Conservation (phyloP, 2,329 filamentous ascomycete genomes). For the Boeremia exigua region DNA sequence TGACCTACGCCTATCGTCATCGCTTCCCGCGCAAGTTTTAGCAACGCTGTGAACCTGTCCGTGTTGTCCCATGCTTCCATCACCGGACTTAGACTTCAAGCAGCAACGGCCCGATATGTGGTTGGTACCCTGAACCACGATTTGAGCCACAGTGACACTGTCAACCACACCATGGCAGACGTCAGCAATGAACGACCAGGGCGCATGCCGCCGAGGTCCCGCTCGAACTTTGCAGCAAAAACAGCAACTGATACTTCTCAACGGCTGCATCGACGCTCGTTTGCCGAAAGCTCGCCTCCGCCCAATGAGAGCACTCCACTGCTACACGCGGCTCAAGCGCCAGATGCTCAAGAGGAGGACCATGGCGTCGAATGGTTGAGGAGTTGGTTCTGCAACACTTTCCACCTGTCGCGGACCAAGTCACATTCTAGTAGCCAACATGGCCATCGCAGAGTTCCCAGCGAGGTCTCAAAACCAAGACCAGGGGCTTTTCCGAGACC, state of each 20-base stretch:
- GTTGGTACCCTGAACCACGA: conserved; percentile 24
- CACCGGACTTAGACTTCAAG: neutral
- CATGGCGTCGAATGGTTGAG: conserved; percentile 29
- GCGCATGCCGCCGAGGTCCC: conserved; percentile 40
- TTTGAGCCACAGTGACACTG: conserved; percentile 7
- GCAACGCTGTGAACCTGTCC: neutral
- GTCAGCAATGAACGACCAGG: conserved; percentile 27
- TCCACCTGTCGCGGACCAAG: conserved; percentile 22
- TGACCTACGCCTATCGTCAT: conserved; percentile 22
- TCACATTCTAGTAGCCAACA: conserved; percentile 15
- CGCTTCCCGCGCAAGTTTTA: conserved; percentile 8
- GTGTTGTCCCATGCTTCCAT: conserved; percentile 2
- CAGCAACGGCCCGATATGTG: conserved; percentile 10
- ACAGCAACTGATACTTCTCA: conserved; percentile 54
- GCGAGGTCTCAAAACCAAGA: conserved; percentile 37
- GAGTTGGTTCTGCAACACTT: conserved; percentile 34
- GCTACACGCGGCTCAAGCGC: conserved; percentile 17
- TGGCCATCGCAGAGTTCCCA: conserved; percentile 31
- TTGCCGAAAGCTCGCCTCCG: conserved; percentile 34
- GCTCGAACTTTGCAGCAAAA: conserved; percentile 54
- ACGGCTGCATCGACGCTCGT: conserved; percentile 52
- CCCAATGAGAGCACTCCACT: conserved; percentile 45
- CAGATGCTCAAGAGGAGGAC: conserved; percentile 22
- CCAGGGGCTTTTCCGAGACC: conserved; percentile 49
- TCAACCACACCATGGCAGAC: conserved; percentile 33